Percentiles rank a stretch among this genome's conserved stretches.
Evolutionary conservation across 1,139 yeast species (phyloP).

Genomic region (Hansenula anomala): DNA sequence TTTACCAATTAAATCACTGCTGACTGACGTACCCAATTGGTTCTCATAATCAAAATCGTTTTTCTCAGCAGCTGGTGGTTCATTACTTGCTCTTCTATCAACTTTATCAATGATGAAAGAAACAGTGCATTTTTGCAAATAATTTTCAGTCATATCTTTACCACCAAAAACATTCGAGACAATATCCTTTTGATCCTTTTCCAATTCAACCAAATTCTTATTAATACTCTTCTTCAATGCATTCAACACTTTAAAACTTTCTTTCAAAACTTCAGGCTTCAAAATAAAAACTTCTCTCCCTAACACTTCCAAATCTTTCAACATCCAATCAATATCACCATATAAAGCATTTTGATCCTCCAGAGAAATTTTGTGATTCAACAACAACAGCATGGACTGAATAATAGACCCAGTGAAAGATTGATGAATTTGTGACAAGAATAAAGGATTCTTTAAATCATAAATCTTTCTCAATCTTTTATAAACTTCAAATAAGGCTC

Average conservation of each 20-base stretch:
- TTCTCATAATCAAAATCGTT: constrained; percentile 11
- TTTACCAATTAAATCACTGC: constrained; percentile 8
- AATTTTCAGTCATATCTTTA: constrained; percentile 23
- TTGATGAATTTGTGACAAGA: constrained; percentile 24
- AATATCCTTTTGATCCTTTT: constrained; percentile 22
- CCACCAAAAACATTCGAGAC: constrained; percentile 28
- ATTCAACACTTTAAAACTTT: constrained; percentile 22
- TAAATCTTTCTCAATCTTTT: constrained; percentile 18
- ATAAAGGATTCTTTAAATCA: constrained; percentile 19
- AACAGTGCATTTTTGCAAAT: constrained; percentile 24
- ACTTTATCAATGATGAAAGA: constrained; percentile 20
- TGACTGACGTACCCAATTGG: constrained; percentile 17
- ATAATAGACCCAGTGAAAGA: constrained; percentile 24
- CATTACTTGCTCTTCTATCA: constrained; percentile 5
- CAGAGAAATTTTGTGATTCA: constrained; percentile 13
- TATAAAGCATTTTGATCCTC: constrained; percentile 19
- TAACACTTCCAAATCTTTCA: constrained; percentile 20
- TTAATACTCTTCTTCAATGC: constrained; percentile 19
- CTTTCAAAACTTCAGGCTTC: constrained; percentile 23
- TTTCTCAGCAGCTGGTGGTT: constrained; percentile 7
- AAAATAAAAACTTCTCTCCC: constrained; percentile 19
- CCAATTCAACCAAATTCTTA: constrained; percentile 19
- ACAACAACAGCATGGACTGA: constrained; percentile 23
- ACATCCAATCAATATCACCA: constrained; percentile 22
- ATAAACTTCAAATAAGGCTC: constrained; percentile 22